Conservation (phyloP, 2,329 filamentous ascomycete genomes). For the Cladosporium sp. region DNA sequence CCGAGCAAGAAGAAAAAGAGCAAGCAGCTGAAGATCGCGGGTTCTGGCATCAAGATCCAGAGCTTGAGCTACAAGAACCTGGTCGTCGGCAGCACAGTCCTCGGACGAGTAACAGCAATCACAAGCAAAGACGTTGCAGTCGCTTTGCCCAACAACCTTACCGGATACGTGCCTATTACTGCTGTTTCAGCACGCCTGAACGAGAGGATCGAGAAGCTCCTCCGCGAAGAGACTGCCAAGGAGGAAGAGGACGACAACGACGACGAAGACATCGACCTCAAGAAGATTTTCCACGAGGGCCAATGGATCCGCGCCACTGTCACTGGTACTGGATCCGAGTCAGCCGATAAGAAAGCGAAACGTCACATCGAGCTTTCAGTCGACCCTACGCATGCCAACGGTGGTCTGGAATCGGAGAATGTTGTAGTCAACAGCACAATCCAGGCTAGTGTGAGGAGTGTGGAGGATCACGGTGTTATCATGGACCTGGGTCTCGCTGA, state of each 20-base stretch:
- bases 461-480: constrained; percentile 92
- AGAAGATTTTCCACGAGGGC: constrained; percentile 71
- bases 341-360: constrained; percentile 52
- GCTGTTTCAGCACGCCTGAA: constrained; percentile 80
- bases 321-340: constrained; percentile 68
- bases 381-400: constrained; percentile 73
- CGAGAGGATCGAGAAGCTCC: constrained; percentile 63
- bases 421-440: constrained; percentile 71
- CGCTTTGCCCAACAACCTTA: constrained; percentile 86
- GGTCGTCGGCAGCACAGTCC: constrained; percentile 77
- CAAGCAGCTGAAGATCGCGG: constrained; percentile 39
- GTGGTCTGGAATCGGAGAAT: constrained; percentile 66
- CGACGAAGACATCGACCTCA: constrained; percentile 63
- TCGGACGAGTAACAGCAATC: constrained; percentile 81
- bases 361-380: constrained; percentile 84
- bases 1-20: constrained; percentile 44
- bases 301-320: constrained; percentile 87
- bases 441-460: constrained; percentile 82
- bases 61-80: constrained; percentile 76
- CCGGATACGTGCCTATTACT: constrained; percentile 85
- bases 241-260: constrained; percentile 53
- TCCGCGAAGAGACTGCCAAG: constrained; percentile 57
- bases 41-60: constrained; percentile 64
- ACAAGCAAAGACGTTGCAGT: constrained; percentile 74
- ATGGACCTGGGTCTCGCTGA: constrained; percentile 83